Evolutionary conservation across 192 early-diverging fungal genomes (phyloP).

Genomic region (Rhizophlyctis rosea): DNA sequence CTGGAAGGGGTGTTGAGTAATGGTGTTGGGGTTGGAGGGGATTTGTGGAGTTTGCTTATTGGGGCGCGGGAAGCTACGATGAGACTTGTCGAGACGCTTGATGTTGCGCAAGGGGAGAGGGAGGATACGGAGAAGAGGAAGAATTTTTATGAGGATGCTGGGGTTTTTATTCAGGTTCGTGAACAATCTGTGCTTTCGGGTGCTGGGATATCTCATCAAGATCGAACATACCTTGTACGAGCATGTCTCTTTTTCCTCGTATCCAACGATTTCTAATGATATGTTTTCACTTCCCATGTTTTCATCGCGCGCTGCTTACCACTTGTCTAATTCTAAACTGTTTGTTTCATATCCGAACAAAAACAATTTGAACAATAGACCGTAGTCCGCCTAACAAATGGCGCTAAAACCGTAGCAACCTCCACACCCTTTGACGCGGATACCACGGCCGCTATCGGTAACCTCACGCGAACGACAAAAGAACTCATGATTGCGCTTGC

Average conservation of each 20-base stretch:
- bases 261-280: too few species aligned
- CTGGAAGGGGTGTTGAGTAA: not conserved
- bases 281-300: too few species aligned
- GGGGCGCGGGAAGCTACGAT: not conserved
- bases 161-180: not conserved
- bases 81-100: not conserved
- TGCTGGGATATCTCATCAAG: too few species aligned
- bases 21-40: too few species aligned
- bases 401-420: constrained; percentile 12
- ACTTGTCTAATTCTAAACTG: too few species aligned
- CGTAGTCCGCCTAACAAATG: constrained; percentile 8
- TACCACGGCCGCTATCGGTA: constrained; percentile 13
- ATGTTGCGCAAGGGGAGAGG: not conserved
- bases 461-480: constrained; percentile 16
- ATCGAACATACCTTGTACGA: too few species aligned
- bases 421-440: constrained; percentile 6
- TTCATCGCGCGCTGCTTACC: too few species aligned
- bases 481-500: constrained; percentile 11
- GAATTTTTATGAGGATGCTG: not conserved
- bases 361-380: too few species aligned
- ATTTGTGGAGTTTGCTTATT: not conserved
- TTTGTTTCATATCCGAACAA: too few species aligned
- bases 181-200: not conserved
- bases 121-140: not conserved
- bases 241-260: too few species aligned